These are phyloP conservation scores for Lomentospora prolificans DNA, from an alignment of 2,329 filamentous ascomycete genomes.

Conservation along the genomic window DNA sequence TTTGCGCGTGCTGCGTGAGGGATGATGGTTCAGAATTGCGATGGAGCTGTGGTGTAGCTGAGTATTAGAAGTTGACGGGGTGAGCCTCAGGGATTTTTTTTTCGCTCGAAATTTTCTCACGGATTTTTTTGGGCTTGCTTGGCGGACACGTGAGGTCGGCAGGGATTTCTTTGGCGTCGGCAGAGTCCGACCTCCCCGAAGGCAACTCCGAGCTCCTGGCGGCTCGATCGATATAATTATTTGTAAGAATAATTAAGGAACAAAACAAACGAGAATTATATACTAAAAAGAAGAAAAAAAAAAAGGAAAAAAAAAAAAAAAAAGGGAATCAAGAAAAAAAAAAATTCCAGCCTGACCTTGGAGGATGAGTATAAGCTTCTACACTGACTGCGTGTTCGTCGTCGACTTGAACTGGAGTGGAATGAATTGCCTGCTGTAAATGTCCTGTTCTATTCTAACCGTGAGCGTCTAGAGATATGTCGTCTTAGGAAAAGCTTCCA, in stretches of 20 bases:
- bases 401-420: not conserved
- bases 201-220: not conserved
- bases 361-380: too few relatives aligned
- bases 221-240: not conserved
- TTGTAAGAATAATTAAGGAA: not conserved
- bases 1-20: not conserved
- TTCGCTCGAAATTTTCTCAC: not conserved
- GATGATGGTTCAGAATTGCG: not conserved
- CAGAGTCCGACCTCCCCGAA: not conserved
- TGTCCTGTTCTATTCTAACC: not conserved
- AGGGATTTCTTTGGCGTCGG: not conserved
- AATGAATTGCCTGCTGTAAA: conserved; percentile 1
- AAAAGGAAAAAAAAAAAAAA: not conserved
- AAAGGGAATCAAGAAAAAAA: too few relatives aligned
- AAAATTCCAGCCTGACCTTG: too few relatives aligned
- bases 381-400: too few relatives aligned
- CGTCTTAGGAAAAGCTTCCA: too few relatives aligned
- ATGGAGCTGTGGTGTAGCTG: not conserved
- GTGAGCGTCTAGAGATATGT: not conserved
- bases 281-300: not conserved
- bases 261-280: too few relatives aligned
- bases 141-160: not conserved
- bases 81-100: not conserved
- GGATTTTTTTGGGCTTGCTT: not conserved
- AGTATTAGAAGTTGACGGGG: not conserved